Evolutionary conservation across 140 eudicot species (phyloP), one percentile per base, ranked within the genome.

Genomic region (Artemisia princeps): DNA sequence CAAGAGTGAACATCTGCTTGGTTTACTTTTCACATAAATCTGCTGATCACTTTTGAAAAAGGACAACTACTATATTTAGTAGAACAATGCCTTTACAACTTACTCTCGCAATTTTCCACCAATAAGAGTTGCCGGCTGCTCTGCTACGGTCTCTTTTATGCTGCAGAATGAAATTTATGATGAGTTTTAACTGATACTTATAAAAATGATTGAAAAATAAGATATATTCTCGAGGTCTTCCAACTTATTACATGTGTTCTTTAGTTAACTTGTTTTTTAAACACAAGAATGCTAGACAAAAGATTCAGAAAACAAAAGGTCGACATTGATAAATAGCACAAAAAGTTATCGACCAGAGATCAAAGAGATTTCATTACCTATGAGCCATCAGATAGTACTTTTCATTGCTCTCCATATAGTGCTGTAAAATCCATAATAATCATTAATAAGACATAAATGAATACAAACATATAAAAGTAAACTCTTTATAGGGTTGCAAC

Each of bases 361-460:
- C 58, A 14, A 65, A 60, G 45, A 58, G 75, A 64, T 10, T 40
- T 50, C 28, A 50, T 69, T 87, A 92, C 98, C 98, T 92, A 59
- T 92, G 98, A 60, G 98, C 98, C 95, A 92, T 92, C 79, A 82
- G 58, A 78, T 92, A 92, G 83, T 92, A 92, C 83, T 92, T 92
- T 71, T 92, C 96, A 73, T 92, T 92, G 85, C 98, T 88, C 82
- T 92, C 98, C 87, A 85, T 63, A 69, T 92, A 92, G 79, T 92
- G 96, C 98, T 92, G 98, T 64, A 64, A 5, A 76, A 30, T n/a
- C 81, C 80, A 68, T 26, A 22, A 60, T 61, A 62, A 49, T 24
- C 9, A 53, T 64, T 51, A 68, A 14, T 46, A 73, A 54, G 30
- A 69, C 60, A 40, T 17, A 28, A 67, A 66, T 55, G 33, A 63